Percentiles rank a stretch among this genome's conserved stretches.
Evolutionary conservation across 2,329 filamentous ascomycete species (phyloP).

Genomic region (Periconia digitata): DNA sequence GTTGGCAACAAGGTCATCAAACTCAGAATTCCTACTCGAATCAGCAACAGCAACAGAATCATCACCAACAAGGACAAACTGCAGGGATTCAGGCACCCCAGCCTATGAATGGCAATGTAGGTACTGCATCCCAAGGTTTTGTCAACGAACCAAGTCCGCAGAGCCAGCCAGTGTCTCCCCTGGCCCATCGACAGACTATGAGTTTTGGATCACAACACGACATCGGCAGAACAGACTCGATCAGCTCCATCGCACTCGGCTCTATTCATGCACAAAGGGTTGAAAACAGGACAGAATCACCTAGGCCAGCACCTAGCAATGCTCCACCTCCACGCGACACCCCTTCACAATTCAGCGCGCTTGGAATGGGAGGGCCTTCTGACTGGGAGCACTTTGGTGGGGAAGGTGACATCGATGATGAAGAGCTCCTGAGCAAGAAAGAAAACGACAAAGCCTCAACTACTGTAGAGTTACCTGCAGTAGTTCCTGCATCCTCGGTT

Average conservation of each 20-base stretch:
- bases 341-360: conserved; percentile 32
- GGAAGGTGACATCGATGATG: conserved; percentile 40
- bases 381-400: conserved; percentile 43
- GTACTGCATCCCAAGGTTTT: conserved; percentile 26
- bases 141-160: conserved; percentile 29
- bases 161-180: conserved; percentile 37
- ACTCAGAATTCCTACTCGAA: conserved; percentile 16
- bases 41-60: conserved; percentile 21
- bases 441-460: conserved; percentile 18
- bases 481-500: conserved; percentile 25
- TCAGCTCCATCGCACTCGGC: conserved; percentile 36
- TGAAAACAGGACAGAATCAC: conserved; percentile 26
- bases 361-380: conserved; percentile 38
- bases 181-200: conserved; percentile 30
- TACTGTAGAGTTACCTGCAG: conserved; percentile 33
- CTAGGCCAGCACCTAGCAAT: conserved; percentile 27
- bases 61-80: conserved; percentile 17
- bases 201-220: conserved; percentile 19
- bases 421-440: conserved; percentile 34
- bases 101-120: conserved; percentile 25
- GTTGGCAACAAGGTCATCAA: conserved; percentile 27
- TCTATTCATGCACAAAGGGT: conserved; percentile 29
- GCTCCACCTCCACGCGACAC: conserved; percentile 30
- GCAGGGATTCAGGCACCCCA: conserved; percentile 31
- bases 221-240: conserved; percentile 29